Evolutionary conservation across 768 basidiomycete species (phyloP), one percentile per base, ranked within the genome.

Genomic region (Rickenella mellea): DNA sequence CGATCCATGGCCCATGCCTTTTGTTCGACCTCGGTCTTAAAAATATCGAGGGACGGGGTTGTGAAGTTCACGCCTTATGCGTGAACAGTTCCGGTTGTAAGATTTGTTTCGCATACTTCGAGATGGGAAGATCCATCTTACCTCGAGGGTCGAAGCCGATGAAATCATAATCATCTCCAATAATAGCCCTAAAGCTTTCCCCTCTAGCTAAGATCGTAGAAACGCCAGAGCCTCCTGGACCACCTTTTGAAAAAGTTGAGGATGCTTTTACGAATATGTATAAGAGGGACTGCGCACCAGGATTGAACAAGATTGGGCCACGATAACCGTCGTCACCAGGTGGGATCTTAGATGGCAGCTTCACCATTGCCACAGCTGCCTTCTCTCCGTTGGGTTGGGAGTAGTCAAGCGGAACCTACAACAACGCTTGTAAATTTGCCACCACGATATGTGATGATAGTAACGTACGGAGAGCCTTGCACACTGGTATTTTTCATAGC

Each of bases 271-370:
- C n/a, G n/a, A n/a, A n/a, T n/a, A n/a, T n/a, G n/a, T n/a, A n/a
- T n/a, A 36, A 3, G 33, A 14, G 26, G 15, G 12, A 19, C 21
- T 10, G n/a, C 19, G 29, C 27, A 30, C 45, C 50, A 1, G 55
- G 62, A 44, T 61, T 63, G 50, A 57, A 59, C 6, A 62, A 48
- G n/a, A 63, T 50, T 0, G 61, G 61, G 0, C 61, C 62, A 5
- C 47, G 50, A 35, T 59, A 61, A n/a, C 47, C 39, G 8, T 49
- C 44, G 27, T 47, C 21, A 5, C 35, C 39, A 4, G 39, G 20
- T 1, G 48, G 31, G 19, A 51, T 15, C 5, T 38, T 48, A 3
- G 62, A 42, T 2, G 55, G 52, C 21, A 55, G 40, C 35, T 53
- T 47, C 14, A 57, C 45, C 17, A 62, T 12, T 0, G 62, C 59